Evolutionary conservation across 495 filamentous ascomycete species (phyloP), one percentile per base, ranked within the genome.

Genomic region (Parathielavia hyrcaniae): DNA sequence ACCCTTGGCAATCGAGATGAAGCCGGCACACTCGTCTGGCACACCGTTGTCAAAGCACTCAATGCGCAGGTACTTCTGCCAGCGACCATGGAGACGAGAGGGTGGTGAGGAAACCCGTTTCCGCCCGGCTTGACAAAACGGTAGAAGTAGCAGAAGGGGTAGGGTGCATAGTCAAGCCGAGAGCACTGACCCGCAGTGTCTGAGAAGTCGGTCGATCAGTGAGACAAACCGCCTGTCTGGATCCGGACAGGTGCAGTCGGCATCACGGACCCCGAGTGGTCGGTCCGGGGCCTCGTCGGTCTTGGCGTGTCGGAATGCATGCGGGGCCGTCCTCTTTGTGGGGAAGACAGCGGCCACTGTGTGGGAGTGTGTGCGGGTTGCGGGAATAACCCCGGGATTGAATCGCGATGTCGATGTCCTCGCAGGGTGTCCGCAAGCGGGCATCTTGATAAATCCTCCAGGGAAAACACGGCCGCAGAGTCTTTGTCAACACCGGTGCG

Each of bases 201-300:
- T 46, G 44, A 54, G 43, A 49, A 64, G 58, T 38, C 57, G 40
- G 66, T 58, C 64, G 67, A 64, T 63, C 59, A 52, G 17, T 61
- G 57, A 61, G 41, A 55, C 60, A 61, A 57, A 54, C 51, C 62
- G 62, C 58, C 66, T 61, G 52, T 66, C 62, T 50, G 53, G 16
- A 66, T 66, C 58, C 57, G 64, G 64, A 50, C 61, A 62, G 56
- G 53, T 50, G 55, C 48, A 50, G 50, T 19, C 44, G 39, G 45
- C 43, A 52, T 40, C 59, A 60, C 61, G 32, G 56, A 50, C 55
- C 59, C 36, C 45, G 50, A 46, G 44, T 30, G 55, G 53, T 50
- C 53, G 49, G 57, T 57, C 62, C 55, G 60, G 53, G 58, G 52
- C 57, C 19, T 60, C 54, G 58, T 2, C 55, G 45, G 47, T 41